Evolutionary conservation across 305 asterid species (phyloP), one percentile per base, ranked within the genome.

Genomic region (Fraxinus sp.): DNA sequence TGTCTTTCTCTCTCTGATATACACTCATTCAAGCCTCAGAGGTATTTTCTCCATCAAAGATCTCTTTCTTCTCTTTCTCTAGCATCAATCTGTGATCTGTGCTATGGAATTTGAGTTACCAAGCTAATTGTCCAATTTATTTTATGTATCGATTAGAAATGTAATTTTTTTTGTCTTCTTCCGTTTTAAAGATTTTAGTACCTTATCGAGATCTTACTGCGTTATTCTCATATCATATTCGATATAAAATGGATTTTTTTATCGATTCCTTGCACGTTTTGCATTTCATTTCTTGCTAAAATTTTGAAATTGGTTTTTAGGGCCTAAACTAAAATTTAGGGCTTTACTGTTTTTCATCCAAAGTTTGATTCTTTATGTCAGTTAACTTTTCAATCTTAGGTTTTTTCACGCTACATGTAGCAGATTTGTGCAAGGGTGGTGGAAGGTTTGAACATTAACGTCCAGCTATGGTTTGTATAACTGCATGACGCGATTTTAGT

Each of bases 371-470:
- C 79, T 79, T 84, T 62, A 30, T 49, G 73, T 76, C 68, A 28
- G 46, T 68, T 75, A 14, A 14, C 82, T 13, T 22, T 64, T 55
- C 84, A 78, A 39, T 81, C 71, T 11, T 22, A 16, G 28, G 22
- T 55, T 44, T 81, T 36, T 86, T 88, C 83, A 83, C 87, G 89
- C 80, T 52, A 80, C 92, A 85, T 91, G 88, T 81, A 72, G 82
- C 57, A 24, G 76, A 78, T 59, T 35, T 24, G 76, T 82, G 22
- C 2, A 37, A 20, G 83, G 39, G 49, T 76, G 33, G 78, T 59
- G 70, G 30, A 78, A 82, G 72, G 20, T 66, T 78, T 52, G 75
- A 37, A 83, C 24, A 9, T 71, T 71, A 71, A 30, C 44, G 33
- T 68, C 74, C 24, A 76, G 44, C 83, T 44, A 78, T 26, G 84